Conservation (phyloP, 2,329 filamentous ascomycete species). For the Trichoderma koningiopsis region DNA sequence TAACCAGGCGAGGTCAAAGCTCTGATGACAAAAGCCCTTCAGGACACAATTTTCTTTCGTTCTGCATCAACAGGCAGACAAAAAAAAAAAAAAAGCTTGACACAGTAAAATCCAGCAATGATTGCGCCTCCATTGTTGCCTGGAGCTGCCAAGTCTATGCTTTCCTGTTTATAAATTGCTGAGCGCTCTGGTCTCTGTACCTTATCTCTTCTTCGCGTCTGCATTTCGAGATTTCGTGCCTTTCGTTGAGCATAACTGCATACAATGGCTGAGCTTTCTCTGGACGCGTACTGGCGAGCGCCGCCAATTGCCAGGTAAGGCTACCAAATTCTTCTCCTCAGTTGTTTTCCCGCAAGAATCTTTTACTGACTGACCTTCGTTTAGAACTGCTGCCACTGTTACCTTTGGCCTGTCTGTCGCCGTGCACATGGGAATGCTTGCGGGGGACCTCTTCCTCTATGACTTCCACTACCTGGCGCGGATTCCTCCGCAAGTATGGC, state of each 20-base stretch:
- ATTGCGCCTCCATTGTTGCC: slow-evolving; percentile 35
- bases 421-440: slow-evolving; percentile 58
- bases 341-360: no score
- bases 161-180: slow-evolving; percentile 24
- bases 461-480: slow-evolving; percentile 54
- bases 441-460: slow-evolving; percentile 55
- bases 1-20: slow-evolving; percentile 2
- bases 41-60: slow-evolving; percentile 27
- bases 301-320: slow-evolving; percentile 49
- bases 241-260: slow-evolving; percentile 37
- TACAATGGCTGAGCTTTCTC: slow-evolving; percentile 38
- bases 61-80: slow-evolving; percentile 22
- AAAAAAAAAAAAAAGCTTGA: slow-evolving; percentile 35
- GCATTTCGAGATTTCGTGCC: neutral
- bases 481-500: slow-evolving; percentile 50
- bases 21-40: slow-evolving; percentile 26
- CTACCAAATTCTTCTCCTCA: no score
- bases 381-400: slow-evolving; percentile 67
- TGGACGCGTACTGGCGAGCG: slow-evolving; percentile 44
- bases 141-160: slow-evolving; percentile 32
- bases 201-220: slow-evolving; percentile 1
- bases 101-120: slow-evolving; percentile 41
- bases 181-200: slow-evolving; percentile 25
- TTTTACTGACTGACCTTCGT: slow-evolving; percentile 29
- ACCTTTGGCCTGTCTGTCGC: slow-evolving; percentile 63